A percentile compares a stretch with the other conserved stretches of the same genome.
These are phyloP conservation scores for Daldinia caldariorum DNA, from an alignment of 495 filamentous ascomycete genomes.

Conservation along the genomic window DNA sequence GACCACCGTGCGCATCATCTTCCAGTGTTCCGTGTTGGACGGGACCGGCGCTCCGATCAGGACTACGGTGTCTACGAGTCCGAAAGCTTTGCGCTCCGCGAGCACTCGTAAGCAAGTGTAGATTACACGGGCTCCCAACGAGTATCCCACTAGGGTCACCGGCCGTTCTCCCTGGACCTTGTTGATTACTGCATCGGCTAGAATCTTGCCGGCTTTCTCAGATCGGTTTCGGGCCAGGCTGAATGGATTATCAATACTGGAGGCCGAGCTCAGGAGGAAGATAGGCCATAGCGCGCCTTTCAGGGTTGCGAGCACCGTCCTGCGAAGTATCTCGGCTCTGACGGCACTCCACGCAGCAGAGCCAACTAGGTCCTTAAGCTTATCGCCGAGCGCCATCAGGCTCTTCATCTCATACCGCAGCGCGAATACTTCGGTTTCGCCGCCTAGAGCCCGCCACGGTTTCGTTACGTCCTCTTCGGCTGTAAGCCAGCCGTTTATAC, in stretches of 20 bases:
- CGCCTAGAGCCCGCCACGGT: slow-evolving; percentile 79
- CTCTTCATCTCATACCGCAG: slow-evolving; percentile 81
- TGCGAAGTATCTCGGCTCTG: slow-evolving; percentile 75
- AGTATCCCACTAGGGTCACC: slow-evolving; percentile 86
- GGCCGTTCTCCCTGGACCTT: slow-evolving; percentile 86
- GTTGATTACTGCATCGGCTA: slow-evolving; percentile 86
- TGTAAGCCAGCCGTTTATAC: slow-evolving; percentile 84
- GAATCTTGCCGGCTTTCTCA: slow-evolving; percentile 83
- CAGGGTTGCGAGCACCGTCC: slow-evolving; percentile 77
- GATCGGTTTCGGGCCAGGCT: slow-evolving; percentile 76
- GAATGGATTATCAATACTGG: slow-evolving; percentile 86
- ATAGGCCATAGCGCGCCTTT: slow-evolving; percentile 81
- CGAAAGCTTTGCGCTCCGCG: slow-evolving; percentile 76
- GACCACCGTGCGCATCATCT: slow-evolving; percentile 74
- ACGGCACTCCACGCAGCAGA: slow-evolving; percentile 77
- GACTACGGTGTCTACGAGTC: slow-evolving; percentile 80
- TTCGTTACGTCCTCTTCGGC: slow-evolving; percentile 71
- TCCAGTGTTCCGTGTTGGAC: slow-evolving; percentile 70
- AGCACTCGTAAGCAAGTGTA: slow-evolving; percentile 77
- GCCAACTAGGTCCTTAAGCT: slow-evolving; percentile 71
- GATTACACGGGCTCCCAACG: slow-evolving; percentile 83
- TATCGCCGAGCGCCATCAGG: slow-evolving; percentile 77
- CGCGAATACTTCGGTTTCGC: slow-evolving; percentile 79
- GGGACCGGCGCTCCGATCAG: slow-evolving; percentile 85
- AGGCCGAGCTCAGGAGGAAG: slow-evolving; percentile 70